phyloP scores from a whole-genome alignment of 2,329 filamentous ascomycete species.

The Aspergillus sp. region DNA sequence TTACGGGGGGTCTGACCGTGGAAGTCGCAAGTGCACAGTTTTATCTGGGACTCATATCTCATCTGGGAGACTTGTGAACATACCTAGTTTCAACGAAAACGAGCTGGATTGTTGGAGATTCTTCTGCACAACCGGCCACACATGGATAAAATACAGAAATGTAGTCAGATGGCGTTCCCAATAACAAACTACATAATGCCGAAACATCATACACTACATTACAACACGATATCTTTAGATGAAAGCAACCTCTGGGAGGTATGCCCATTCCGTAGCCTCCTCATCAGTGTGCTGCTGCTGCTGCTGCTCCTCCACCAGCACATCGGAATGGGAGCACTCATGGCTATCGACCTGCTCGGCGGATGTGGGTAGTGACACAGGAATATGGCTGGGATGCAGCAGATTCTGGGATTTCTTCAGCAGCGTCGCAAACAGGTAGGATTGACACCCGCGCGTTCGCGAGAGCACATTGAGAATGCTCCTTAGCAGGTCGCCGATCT shows the following conservation, averaged over 20 bases:
- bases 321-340: background rate
- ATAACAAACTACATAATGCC: background rate
- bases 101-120: background rate
- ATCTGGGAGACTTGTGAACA: background rate
- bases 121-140: background rate
- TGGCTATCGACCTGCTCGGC: background rate
- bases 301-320: background rate
- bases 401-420: slow-evolving; percentile 1
- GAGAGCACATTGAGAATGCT: slow-evolving; percentile 2
- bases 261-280: background rate
- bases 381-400: slow-evolving; percentile 1
- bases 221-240: background rate
- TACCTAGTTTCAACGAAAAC: background rate
- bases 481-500: background rate
- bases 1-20: background rate
- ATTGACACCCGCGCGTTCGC: slow-evolving; percentile 1
- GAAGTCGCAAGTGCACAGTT: background rate
- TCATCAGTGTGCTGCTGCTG: background rate
- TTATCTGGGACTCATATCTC: background rate
- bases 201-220: background rate
- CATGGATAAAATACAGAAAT: background rate
- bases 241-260: background rate
- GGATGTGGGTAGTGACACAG: background rate
- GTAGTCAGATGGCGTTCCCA: background rate
- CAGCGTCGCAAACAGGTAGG: slow-evolving; percentile 1